Percentiles rank a stretch among this genome's conserved stretches.
Conservation (phyloP, 2,329 filamentous ascomycete species). For the Ramichloridium luteum region DNA sequence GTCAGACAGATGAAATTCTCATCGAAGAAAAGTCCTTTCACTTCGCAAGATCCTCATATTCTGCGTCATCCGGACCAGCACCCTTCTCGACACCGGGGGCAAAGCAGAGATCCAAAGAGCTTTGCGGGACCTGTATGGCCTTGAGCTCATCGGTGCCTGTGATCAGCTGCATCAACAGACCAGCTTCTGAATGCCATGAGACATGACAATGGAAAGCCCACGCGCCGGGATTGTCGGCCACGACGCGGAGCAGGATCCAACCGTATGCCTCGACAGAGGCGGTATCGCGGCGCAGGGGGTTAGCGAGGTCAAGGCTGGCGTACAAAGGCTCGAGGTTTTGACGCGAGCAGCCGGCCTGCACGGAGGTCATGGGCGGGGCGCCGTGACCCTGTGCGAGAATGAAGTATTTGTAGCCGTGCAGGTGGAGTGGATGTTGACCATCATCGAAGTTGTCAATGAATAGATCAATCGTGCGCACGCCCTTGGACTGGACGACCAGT, state of each 20-base stretch:
- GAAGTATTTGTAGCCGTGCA: constrained; percentile 28
- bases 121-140: constrained; percentile 34
- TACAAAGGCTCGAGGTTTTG: constrained; percentile 22
- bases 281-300: constrained; percentile 41
- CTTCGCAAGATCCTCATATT: constrained; percentile 11
- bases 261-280: constrained; percentile 43
- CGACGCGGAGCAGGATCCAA: constrained; percentile 43
- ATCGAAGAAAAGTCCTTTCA: constrained; percentile 1
- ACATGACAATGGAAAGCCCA: constrained; percentile 51
- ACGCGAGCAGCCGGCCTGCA: constrained; percentile 13
- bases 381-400: constrained; percentile 26
- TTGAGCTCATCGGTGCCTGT: constrained; percentile 36
- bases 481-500: constrained; percentile 27
- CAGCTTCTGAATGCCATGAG: constrained; percentile 46
- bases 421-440: constrained; percentile 25
- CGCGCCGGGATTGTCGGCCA: constrained; percentile 45
- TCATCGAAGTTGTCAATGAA: constrained; percentile 27
- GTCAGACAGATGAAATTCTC: too few relatives aligned
- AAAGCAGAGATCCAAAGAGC: constrained; percentile 38
- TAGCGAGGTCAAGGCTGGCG: constrained; percentile 25
- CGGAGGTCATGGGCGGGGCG: constrained; percentile 18
- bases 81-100: constrained; percentile 38
- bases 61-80: constrained; percentile 38
- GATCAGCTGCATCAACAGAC: constrained; percentile 49
- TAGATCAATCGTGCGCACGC: constrained; percentile 27